These are phyloP conservation scores for Closterium sp. DNA, from an alignment of 139 green algal species.

Conservation along the genomic window DNA sequence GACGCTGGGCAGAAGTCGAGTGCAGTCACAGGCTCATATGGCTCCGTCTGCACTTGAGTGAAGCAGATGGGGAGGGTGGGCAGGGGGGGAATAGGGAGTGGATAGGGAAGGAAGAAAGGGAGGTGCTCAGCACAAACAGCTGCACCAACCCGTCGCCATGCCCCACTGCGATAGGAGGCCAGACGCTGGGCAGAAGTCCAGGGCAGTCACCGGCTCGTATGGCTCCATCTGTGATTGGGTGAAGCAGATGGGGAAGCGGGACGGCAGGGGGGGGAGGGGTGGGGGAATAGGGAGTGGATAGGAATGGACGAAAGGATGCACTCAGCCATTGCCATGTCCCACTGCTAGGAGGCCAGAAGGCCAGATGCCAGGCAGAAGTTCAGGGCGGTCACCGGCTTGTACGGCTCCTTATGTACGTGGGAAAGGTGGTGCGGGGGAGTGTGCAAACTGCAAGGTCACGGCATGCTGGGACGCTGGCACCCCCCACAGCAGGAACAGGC, in stretches of 20 bases:
- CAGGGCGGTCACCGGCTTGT: not conserved
- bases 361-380: not conserved
- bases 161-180: not conserved
- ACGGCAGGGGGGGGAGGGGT: not conserved
- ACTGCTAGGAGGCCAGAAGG: not conserved
- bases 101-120: no score
- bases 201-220: not conserved
- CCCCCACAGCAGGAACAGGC: no score
- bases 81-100: not conserved
- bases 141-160: not conserved
- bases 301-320: no score
- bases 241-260: no score
- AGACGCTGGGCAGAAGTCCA: not conserved
- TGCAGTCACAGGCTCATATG: not conserved
- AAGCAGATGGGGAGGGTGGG: not conserved
- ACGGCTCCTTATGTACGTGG: no score
- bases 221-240: not conserved
- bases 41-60: not conserved
- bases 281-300: not conserved
- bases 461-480: no score
- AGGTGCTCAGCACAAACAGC: not conserved
- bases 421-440: no score
- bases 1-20: not conserved
- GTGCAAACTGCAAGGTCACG: no score
- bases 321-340: not conserved